Evolutionary conservation across 306 rosid genomes (phyloP), one percentile per base, ranked within the genome.

Genomic region (Datisca glomerata): DNA sequence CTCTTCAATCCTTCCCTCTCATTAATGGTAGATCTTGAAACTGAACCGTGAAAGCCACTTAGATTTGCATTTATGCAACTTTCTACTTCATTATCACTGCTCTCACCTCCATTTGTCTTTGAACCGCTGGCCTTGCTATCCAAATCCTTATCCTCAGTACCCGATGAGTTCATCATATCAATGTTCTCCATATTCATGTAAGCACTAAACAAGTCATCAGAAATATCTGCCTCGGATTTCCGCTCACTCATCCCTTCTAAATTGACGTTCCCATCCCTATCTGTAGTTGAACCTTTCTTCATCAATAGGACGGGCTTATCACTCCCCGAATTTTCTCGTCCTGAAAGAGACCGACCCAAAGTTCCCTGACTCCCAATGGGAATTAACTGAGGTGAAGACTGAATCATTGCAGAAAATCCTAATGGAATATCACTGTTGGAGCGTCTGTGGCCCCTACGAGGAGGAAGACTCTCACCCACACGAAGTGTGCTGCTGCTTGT

Each of bases 51-150:
- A 36, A 50, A 32, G 47, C 53, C 12, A 27, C 22, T 44, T 12
- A 45, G 19, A 34, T 56, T 70, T 21, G 65, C 78, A 49, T 59
- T 65, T 6, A 66, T 22, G 27, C 63, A 61, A 61, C 95, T 85
- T 66, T 76, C 93, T 55, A 57, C 93, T 67, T 85, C 95, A 17
- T 76, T 80, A 45, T 85, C 93, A 44, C 95, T 85, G 57, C 87
- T 79, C 38, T 80, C 95, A 41, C 78, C 70, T 39, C 71, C 75
- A 49, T 63, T 64, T 1, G 91, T 75, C 76, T 73, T 84, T 0
- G 86, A 73, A 42, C 71, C 81, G 24, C 73, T 65, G 8, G 57
- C 71, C 47, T 65, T 69, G 61, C 74, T 74, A 37, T 65, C 70
- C 48, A 69, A 44, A 57, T 60, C 76, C 70, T 69, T 74, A 12